A percentile compares a stretch with the other conserved stretches of the same genome.
Evolutionary conservation across 129 eudicot genomes (phyloP).

Genomic region (Scalesia atractyloides): DNA sequence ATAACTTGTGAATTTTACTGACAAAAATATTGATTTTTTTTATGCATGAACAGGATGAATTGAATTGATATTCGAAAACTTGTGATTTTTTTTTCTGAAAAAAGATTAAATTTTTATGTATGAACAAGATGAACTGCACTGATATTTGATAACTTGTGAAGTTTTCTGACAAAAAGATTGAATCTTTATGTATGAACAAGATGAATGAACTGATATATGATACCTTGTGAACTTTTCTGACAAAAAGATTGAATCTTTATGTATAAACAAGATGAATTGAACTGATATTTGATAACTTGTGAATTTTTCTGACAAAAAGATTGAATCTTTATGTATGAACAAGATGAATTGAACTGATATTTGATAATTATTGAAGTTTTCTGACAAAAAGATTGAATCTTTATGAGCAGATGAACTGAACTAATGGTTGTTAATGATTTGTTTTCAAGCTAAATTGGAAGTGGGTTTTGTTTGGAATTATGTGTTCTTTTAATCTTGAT

Average conservation of each 20-base stretch:
- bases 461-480: slow-evolving; percentile 25
- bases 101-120: slow-evolving; percentile 8
- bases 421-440: not conserved
- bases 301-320: not conserved
- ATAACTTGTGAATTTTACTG: not conserved
- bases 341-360: not conserved
- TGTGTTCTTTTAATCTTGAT: slow-evolving; percentile 5
- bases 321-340: slow-evolving; percentile 13
- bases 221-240: not conserved
- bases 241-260: slow-evolving; percentile 1
- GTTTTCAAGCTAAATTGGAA: slow-evolving; percentile 10
- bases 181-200: slow-evolving; percentile 5
- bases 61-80: not conserved
- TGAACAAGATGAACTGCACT: not conserved
- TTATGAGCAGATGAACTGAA: not conserved
- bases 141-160: not conserved
- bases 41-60: not conserved
- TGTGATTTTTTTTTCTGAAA: not conserved
- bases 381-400: slow-evolving; percentile 4
- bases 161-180: slow-evolving; percentile 3
- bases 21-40: slow-evolving; percentile 2
- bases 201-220: not conserved
- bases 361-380: slow-evolving; percentile 3
- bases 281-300: not conserved
- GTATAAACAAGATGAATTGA: not conserved